Percentiles rank a stretch among this genome's conserved stretches.
Conservation (phyloP, 176 grass and related monocot genomes). For the Coix lacrymajobi region DNA sequence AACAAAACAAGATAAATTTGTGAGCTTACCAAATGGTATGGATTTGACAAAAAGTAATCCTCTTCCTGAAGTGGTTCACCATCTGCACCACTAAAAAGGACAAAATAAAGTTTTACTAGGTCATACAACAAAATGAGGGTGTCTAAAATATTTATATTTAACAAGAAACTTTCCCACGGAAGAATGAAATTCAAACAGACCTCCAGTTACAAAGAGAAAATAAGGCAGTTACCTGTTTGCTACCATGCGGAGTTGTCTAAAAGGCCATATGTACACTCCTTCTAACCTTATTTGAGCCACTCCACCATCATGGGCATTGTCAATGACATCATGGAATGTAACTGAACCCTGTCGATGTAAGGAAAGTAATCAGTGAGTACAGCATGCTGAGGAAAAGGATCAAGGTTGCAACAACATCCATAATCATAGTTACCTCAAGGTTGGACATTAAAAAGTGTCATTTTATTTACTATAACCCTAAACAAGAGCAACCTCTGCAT, state of each 20-base stretch:
- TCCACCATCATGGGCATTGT: constrained; percentile 64
- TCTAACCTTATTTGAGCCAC: constrained; percentile 83
- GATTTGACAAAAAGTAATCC: constrained; percentile 94
- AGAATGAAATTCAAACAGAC: constrained; percentile 3
- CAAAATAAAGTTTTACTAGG: constrained; percentile 29
- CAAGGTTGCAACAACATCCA: neutral
- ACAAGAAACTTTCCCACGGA: neutral
- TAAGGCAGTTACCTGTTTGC: constrained; percentile 68
- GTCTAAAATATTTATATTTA: neutral
- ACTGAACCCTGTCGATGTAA: constrained; percentile 63
- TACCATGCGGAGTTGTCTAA: constrained; percentile 95
- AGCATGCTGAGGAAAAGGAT: neutral
- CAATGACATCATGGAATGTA: constrained; percentile 91
- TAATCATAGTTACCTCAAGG: neutral
- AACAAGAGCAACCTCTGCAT: neutral
- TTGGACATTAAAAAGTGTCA: neutral
- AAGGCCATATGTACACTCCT: constrained; percentile 99
- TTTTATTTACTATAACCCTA: neutral
- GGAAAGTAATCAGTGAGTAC: constrained; percentile 3
- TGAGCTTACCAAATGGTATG: constrained; percentile 90
- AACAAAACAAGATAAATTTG: constrained; percentile 9
- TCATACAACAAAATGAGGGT: constrained; percentile 17
- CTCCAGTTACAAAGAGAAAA: constrained; percentile 13
- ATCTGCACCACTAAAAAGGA: constrained; percentile 50
- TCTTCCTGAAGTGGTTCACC: constrained; percentile 84